phyloP scores from a whole-genome alignment of 768 basidiomycete species.

The Neoboletus subvelutipes region DNA sequence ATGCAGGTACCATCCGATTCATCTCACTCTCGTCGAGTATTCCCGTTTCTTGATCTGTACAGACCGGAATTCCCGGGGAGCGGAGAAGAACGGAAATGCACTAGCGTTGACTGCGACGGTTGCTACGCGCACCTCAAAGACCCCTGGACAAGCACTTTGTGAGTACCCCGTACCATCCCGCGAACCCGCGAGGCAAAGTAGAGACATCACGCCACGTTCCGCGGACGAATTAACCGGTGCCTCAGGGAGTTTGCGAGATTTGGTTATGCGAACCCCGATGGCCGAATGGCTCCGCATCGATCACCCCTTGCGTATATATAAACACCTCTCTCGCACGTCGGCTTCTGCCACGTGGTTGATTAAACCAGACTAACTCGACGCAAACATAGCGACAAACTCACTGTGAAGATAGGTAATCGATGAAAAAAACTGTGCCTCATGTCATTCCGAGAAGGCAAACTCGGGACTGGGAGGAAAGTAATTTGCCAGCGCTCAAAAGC shows the following conservation, averaged over 20 bases:
- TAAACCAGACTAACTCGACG: neutral
- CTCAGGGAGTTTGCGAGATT: neutral
- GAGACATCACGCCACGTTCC: constrained; percentile 1
- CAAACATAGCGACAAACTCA: constrained; percentile 4
- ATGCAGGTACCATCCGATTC: neutral
- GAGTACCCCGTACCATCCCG: neutral
- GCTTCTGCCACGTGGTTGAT: neutral
- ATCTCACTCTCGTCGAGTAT: neutral
- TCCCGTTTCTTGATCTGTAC: neutral
- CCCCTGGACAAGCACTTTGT: neutral
- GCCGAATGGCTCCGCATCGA: constrained; percentile 2
- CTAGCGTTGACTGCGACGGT: neutral
- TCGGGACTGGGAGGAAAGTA: neutral
- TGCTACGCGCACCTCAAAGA: neutral
- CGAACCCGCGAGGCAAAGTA: neutral
- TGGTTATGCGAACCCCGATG: neutral
- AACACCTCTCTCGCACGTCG: neutral
- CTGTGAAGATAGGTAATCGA: constrained; percentile 1
- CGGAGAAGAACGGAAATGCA: neutral
- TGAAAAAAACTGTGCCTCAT: neutral
- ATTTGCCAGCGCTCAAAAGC: neutral
- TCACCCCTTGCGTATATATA: neutral
- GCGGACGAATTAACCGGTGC: neutral
- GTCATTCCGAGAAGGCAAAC: neutral
- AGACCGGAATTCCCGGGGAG: neutral